These are phyloP conservation scores for Tylopilus cervinicoccineus DNA, from an alignment of 768 basidiomycete genomes.

Conservation along the genomic window DNA sequence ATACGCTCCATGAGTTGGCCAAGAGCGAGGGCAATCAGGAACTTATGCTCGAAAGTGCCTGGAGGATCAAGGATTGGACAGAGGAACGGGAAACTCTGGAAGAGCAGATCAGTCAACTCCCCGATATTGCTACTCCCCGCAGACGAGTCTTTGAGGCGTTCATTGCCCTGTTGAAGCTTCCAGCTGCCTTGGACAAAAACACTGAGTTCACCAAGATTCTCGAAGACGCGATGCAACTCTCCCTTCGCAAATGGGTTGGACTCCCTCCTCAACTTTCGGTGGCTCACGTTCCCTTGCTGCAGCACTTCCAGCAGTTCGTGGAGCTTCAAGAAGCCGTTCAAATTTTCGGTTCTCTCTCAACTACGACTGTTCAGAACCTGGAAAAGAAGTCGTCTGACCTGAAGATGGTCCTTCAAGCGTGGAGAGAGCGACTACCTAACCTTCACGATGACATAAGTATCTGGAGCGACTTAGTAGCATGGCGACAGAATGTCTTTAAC, in stretches of 20 bases:
- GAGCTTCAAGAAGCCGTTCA: conserved; percentile 94
- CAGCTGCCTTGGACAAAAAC: conserved; percentile 77
- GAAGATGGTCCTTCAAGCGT: conserved; percentile 94
- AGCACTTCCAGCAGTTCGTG: conserved; percentile 98
- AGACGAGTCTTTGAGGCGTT: conserved; percentile 97
- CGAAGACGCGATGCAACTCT: conserved; percentile 95
- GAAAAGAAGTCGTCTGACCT: conserved; percentile 94
- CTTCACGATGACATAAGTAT: conserved; percentile 96
- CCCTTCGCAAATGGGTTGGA: conserved; percentile 93
- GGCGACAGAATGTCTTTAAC: conserved; percentile 97
- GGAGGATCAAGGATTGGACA: conserved; percentile 92
- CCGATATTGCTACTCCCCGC: conserved; percentile 90
- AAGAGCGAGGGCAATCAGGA: conserved; percentile 88
- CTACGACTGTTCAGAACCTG: conserved; percentile 82
- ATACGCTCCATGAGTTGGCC: conserved; percentile 87
- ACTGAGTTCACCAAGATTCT: conserved; percentile 82
- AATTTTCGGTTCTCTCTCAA: conserved; percentile 86
- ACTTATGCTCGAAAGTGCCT: conserved; percentile 89
- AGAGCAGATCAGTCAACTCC: conserved; percentile 72
- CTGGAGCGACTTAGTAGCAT: conserved; percentile 98
- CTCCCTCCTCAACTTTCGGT: conserved; percentile 81
- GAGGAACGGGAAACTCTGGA: conserved; percentile 75
- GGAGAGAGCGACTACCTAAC: conserved; percentile 96
- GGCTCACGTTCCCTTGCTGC: conserved; percentile 92
- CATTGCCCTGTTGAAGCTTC: conserved; percentile 81